Evolutionary conservation across 1,284 basidiomycete species (phyloP).

Genomic region (Phellinidium pouzarii): DNA sequence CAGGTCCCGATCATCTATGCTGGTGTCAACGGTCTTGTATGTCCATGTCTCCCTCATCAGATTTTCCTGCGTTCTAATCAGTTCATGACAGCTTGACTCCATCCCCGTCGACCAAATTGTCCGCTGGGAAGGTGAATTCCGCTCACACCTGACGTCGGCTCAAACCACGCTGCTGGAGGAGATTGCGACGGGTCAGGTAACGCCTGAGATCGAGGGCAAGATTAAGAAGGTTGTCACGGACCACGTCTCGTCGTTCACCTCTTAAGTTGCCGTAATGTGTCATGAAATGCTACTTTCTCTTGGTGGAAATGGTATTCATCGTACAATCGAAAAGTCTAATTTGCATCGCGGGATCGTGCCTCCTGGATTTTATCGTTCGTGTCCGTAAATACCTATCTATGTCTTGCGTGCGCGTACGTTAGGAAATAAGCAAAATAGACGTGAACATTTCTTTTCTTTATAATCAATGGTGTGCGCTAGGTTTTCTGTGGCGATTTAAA

Average conservation of each 20-base stretch:
- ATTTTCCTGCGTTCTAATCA: slow-evolving; percentile 9
- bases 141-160: slow-evolving; percentile 67
- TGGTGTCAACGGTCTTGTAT: slow-evolving; percentile 94
- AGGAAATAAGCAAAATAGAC: not conserved
- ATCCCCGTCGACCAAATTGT: slow-evolving; percentile 94
- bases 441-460: not conserved
- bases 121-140: slow-evolving; percentile 90
- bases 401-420: not conserved
- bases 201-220: slow-evolving; percentile 84
- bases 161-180: slow-evolving; percentile 72
- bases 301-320: not conserved
- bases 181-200: slow-evolving; percentile 79
- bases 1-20: slow-evolving; percentile 99
- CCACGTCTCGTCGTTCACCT: slow-evolving; percentile 77
- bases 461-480: not conserved
- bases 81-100: slow-evolving; percentile 60
- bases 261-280: slow-evolving; percentile 22
- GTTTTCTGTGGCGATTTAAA: too few relatives aligned
- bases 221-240: slow-evolving; percentile 90
- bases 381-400: not conserved
- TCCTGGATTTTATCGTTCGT: not conserved
- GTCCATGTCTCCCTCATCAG: slow-evolving; percentile 26
- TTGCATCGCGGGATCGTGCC: not conserved
- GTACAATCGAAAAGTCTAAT: too few relatives aligned
- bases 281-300: not conserved